Evolutionary conservation across 371 early-diverging fungal genomes (phyloP), one percentile per base, ranked within the genome.

Genomic region (Chytridiales sp.): DNA sequence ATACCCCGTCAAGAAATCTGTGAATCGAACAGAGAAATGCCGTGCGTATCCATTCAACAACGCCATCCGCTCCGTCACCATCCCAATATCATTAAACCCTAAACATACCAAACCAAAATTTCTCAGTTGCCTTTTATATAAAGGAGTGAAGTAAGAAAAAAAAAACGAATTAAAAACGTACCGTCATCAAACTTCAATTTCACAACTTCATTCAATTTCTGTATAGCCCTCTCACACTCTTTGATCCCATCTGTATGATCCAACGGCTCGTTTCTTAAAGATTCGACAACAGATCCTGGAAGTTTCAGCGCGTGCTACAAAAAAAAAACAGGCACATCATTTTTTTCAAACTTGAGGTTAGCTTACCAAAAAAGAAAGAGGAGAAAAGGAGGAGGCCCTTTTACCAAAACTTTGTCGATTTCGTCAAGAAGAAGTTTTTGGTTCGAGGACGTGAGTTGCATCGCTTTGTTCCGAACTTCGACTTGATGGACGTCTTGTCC

Each of bases 401-500:
- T 75, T 73, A 87, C 86, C 68, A 94, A 64, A 27, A 94, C 71
- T 30, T 76, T 73, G 64, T 94, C 93, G 17, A 97, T 74, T 59
- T 94, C 94, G 15, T 67, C 67, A n/a, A 93, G 76, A 31, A 97
- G 72, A 22, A 75, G 77, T 32, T 89, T 85, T 59, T 95, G 95
- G 67, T 95, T 97, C 21, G 79, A 74, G 8, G 92, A 88, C 43
- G 90, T 84, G 22, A 92, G 82, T 70, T 95, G 94, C 61, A 97
- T 82, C 31, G 85, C 88, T 53, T 94, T 88, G 72, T 95, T 95
- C 66, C 89, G 87, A 13, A 87, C 79, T 75, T 95, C 93, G 56
- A 97, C 94, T 60, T 93, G 90, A 72, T 89, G 91, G 53, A 95
- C 93, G 73, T 94, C 95, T 70, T 92, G 91, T 27, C 92, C 95